phyloP scores from a whole-genome alignment of 2,329 filamentous ascomycete species.

The Rugonectria rugulosa region DNA sequence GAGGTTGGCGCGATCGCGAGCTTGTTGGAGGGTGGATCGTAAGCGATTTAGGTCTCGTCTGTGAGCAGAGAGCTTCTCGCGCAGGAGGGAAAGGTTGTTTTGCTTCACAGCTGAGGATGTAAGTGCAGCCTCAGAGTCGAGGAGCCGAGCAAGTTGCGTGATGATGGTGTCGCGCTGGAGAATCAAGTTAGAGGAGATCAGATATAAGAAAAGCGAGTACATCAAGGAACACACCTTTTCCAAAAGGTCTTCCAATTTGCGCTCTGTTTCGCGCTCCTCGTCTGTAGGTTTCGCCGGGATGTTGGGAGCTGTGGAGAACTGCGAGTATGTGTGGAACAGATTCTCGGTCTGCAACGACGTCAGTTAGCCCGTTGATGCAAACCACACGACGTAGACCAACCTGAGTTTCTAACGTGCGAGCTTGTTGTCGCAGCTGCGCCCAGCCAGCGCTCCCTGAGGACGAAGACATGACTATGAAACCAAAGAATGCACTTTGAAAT shows the following conservation, averaged over 20 bases:
- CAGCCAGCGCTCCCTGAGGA: conserved; percentile 72
- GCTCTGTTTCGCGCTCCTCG: conserved; percentile 82
- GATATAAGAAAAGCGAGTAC: background rate
- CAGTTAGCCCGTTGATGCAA: conserved; percentile 27
- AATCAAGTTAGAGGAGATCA: conserved; percentile 19
- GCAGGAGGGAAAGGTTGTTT: conserved; percentile 90
- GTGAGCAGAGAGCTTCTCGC: conserved; percentile 89
- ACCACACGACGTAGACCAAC: conserved; percentile 56
- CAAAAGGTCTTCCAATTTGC: conserved; percentile 83
- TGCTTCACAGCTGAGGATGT: conserved; percentile 95
- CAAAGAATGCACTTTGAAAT: conserved; percentile 13
- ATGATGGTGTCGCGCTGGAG: conserved; percentile 81
- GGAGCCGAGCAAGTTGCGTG: conserved; percentile 82
- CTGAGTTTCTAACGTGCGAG: conserved; percentile 87
- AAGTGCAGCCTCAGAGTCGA: conserved; percentile 89
- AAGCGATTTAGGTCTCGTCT: conserved; percentile 81
- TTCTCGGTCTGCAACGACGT: conserved; percentile 74
- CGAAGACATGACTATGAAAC: conserved; percentile 55
- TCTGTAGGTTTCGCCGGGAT: conserved; percentile 85
- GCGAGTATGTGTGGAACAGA: conserved; percentile 85
- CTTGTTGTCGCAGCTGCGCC: conserved; percentile 94
- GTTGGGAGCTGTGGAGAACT: conserved; percentile 82
- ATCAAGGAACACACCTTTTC: conserved; percentile 67
- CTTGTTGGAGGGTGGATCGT: conserved; percentile 74
- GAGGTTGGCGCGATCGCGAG: conserved; percentile 87